Evolutionary conservation across 2,329 filamentous ascomycete species (phyloP).

Genomic region (Xylariales sp.): DNA sequence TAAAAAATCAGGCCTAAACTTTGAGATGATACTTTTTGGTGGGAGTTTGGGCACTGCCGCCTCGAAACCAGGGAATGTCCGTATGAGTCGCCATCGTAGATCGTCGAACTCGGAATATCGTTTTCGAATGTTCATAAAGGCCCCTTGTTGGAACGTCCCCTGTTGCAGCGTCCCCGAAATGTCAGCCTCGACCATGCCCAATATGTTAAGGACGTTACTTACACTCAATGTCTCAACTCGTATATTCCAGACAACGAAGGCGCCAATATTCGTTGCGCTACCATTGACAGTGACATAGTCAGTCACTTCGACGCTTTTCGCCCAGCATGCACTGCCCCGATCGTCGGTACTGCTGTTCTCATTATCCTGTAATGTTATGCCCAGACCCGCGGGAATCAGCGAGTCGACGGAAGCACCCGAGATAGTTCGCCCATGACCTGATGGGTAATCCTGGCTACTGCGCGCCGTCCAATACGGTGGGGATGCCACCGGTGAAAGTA

Average conservation of each 20-base stretch:
- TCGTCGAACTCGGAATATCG: constrained; percentile 95
- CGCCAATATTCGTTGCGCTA: constrained; percentile 72
- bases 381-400: constrained; percentile 57
- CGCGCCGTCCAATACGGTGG: constrained; percentile 55
- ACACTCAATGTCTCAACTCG: constrained; percentile 87
- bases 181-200: constrained; percentile 14
- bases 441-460: constrained; percentile 31
- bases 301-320: constrained; percentile 69
- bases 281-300: constrained; percentile 69
- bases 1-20: constrained; percentile 85
- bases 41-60: constrained; percentile 90
- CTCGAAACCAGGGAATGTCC: constrained; percentile 85
- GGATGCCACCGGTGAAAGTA: constrained; percentile 40
- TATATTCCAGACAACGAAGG: constrained; percentile 96
- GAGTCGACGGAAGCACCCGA: constrained; percentile 62
- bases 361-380: constrained; percentile 72
- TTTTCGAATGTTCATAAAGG: constrained; percentile 71
- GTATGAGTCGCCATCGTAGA: constrained; percentile 77
- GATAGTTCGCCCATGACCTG: constrained; percentile 53
- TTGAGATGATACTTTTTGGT: constrained; percentile 90
- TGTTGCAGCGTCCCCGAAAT: constrained; percentile 48
- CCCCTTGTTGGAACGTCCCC: constrained; percentile 64
- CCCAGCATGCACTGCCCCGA: constrained; percentile 67
- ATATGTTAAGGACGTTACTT: constrained; percentile 50
- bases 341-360: constrained; percentile 63